Conservation (phyloP, 2,329 filamentous ascomycete species). For the Talaromyces islandicus region DNA sequence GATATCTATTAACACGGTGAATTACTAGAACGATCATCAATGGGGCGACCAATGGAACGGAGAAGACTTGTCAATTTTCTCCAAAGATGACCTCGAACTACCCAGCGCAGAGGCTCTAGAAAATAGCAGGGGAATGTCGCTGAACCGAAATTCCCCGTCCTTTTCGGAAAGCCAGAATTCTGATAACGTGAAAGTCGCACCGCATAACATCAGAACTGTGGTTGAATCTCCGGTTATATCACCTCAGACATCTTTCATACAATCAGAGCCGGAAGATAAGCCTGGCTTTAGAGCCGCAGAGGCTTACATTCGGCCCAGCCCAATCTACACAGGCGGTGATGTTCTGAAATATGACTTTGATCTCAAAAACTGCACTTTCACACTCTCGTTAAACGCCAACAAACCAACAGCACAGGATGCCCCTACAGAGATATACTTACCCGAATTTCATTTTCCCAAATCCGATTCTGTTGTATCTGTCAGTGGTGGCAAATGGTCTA, state of each 20-base stretch:
- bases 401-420: conserved; percentile 55
- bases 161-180: conserved; percentile 49
- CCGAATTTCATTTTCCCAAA: conserved; percentile 85
- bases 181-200: conserved; percentile 54
- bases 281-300: conserved; percentile 84
- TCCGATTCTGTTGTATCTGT: conserved; percentile 66
- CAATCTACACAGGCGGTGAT: conserved; percentile 67
- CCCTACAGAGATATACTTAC: conserved; percentile 79
- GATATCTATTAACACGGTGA: neutral
- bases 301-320: conserved; percentile 82
- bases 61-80: conserved; percentile 89
- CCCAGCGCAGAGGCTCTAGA: conserved; percentile 25
- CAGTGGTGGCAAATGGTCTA: conserved; percentile 83
- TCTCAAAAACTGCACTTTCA: conserved; percentile 70
- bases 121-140: conserved; percentile 29
- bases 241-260: conserved; percentile 48
- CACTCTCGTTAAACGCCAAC: conserved; percentile 60
- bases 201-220: conserved; percentile 67
- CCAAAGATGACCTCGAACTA: conserved; percentile 67
- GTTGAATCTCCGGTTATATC: conserved; percentile 54
- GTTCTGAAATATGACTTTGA: conserved; percentile 74
- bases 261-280: conserved; percentile 48
- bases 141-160: conserved; percentile 42
- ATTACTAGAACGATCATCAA: conserved; percentile 69
- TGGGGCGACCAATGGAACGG: conserved; percentile 97